These are phyloP conservation scores for Hibiscus mutabilis DNA, from an alignment of 345 rosid genomes.

Conservation along the genomic window DNA sequence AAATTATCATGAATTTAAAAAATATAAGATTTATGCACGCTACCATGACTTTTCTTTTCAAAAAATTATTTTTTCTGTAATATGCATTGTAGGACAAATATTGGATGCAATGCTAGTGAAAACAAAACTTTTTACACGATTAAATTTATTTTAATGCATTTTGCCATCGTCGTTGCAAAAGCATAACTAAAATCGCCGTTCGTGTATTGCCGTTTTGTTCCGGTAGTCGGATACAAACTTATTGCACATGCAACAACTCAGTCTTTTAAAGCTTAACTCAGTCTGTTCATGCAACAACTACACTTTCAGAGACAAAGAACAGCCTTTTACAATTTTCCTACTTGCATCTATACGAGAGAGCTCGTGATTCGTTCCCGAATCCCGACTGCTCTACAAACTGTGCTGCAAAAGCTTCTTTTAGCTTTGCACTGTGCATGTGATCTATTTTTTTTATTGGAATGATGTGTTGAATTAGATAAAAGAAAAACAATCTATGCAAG, in stretches of 20 bases:
- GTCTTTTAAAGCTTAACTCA: neutral
- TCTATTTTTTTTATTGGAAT: neutral
- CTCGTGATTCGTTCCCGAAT: neutral
- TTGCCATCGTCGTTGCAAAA: neutral
- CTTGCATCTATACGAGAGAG: neutral
- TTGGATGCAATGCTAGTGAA: too few relatives aligned
- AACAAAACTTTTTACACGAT: too few relatives aligned
- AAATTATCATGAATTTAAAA: too few relatives aligned
- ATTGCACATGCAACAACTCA: too few relatives aligned
- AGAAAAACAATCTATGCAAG: conserved; percentile 10
- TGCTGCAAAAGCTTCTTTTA: neutral
- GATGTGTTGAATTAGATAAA: neutral
- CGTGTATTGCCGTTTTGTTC: too few relatives aligned
- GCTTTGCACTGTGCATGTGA: neutral
- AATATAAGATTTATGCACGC: too few relatives aligned
- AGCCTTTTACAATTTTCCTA: neutral
- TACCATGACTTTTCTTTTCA: too few relatives aligned
- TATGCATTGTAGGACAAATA: too few relatives aligned
- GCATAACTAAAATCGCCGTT: neutral
- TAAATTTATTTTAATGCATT: too few relatives aligned
- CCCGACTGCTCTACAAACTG: neutral
- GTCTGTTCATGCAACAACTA: neutral
- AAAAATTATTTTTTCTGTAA: too few relatives aligned
- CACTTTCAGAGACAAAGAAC: neutral
- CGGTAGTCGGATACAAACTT: too few relatives aligned